phyloP scores from a whole-genome alignment of 768 basidiomycete genomes.

The Lactifluus pinguis region DNA sequence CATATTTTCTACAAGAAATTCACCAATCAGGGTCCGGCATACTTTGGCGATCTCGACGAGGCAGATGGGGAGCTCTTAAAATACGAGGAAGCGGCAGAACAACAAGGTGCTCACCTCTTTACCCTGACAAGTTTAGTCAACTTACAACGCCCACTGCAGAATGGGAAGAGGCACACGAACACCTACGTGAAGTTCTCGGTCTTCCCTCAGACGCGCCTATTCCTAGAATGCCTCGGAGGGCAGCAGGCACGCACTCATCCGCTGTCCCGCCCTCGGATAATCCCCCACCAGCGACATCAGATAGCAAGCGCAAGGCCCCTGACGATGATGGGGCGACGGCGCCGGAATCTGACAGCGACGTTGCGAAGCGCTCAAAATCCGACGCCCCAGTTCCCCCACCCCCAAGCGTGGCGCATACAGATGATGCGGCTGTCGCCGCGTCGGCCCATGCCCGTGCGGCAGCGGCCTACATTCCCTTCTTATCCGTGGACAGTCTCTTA shows the following conservation, averaged over 20 bases:
- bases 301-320: constrained; percentile 48
- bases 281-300: constrained; percentile 20
- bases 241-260: constrained; percentile 18
- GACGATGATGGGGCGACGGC: constrained; percentile 35
- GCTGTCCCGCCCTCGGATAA: constrained; percentile 21
- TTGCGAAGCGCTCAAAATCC: constrained; percentile 27
- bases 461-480: constrained; percentile 63
- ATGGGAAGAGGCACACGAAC: constrained; percentile 3
- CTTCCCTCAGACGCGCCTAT: constrained; percentile 35
- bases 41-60: constrained; percentile 92
- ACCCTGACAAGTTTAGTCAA: not conserved
- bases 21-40: constrained; percentile 74
- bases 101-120: constrained; percentile 42
- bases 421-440: constrained; percentile 22
- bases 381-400: constrained; percentile 14
- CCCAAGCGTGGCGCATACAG: constrained; percentile 4
- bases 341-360: constrained; percentile 24
- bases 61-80: constrained; percentile 53
- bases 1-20: constrained; percentile 80
- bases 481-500: constrained; percentile 62
- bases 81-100: constrained; percentile 64
- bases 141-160: not conserved
- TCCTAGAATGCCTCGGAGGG: constrained; percentile 42
- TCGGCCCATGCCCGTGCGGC: constrained; percentile 43
- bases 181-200: constrained; percentile 13